phyloP scores from a whole-genome alignment of 2,329 filamentous ascomycete genomes.

The Chalaropsis ovoidea region DNA sequence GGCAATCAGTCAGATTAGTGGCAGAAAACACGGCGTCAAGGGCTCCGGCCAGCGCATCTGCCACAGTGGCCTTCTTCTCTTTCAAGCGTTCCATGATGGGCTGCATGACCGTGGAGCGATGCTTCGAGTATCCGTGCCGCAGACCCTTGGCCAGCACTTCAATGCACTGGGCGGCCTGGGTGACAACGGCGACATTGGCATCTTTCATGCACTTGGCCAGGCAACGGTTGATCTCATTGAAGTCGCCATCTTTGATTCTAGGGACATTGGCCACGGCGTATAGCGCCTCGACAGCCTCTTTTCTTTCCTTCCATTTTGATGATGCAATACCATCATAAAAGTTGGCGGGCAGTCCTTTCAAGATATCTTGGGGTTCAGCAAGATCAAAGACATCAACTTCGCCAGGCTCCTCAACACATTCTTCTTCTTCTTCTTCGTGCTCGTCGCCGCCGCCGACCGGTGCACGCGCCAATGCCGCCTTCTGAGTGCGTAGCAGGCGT shows the following conservation, averaged over 20 bases:
- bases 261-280: conserved; percentile 70
- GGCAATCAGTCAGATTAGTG: conserved; percentile 67
- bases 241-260: conserved; percentile 82
- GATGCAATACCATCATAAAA: conserved; percentile 77
- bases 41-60: conserved; percentile 77
- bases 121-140: conserved; percentile 65
- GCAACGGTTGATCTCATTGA: conserved; percentile 69
- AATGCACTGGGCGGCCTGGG: conserved; percentile 83
- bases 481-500: conserved; percentile 75
- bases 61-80: conserved; percentile 85
- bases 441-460: conserved; percentile 49
- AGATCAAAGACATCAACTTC: conserved; percentile 76
- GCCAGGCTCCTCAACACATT: conserved; percentile 47
- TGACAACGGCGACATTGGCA: conserved; percentile 90
- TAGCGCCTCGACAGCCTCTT: conserved; percentile 81
- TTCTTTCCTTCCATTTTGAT: conserved; percentile 96
- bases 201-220: conserved; percentile 98
- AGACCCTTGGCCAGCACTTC: conserved; percentile 81
- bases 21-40: conserved; percentile 59
- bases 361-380: conserved; percentile 77
- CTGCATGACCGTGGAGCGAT: conserved; percentile 68
- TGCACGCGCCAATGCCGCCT: conserved; percentile 67
- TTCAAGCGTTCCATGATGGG: conserved; percentile 93
- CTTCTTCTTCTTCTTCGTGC: conserved; percentile 42
- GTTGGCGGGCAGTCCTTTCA: conserved; percentile 68